Evolutionary conservation across 352 stramenopile genomes (phyloP).

Genomic region (Pythium phragmiticola): DNA sequence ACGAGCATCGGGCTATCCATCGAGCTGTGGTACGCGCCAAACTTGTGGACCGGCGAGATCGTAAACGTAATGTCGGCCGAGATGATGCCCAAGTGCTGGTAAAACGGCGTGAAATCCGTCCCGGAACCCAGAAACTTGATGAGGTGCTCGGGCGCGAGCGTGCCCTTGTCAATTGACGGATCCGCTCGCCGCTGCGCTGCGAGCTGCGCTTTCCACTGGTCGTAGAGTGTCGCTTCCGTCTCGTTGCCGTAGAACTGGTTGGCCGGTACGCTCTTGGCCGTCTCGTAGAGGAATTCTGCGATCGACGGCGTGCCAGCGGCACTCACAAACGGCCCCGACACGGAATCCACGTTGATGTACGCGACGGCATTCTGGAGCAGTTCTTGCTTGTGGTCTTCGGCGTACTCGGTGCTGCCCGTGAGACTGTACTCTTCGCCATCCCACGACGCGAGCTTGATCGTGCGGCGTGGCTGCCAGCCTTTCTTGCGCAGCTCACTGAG

Average conservation of each 20-base stretch:
- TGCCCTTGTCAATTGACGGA: conserved; percentile 27
- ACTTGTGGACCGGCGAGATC: conserved; percentile 32
- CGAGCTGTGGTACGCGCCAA: conserved; percentile 73
- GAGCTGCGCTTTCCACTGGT: conserved; percentile 34
- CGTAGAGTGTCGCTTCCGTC: conserved; percentile 35
- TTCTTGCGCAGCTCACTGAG: conserved; percentile 55
- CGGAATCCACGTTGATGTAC: conserved; percentile 85
- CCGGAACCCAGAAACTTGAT: conserved; percentile 63
- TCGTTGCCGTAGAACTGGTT: conserved; percentile 41
- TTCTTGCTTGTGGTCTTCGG: conserved; percentile 51
- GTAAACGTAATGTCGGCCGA: conserved; percentile 72
- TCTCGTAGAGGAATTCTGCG: conserved; percentile 16
- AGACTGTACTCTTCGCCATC: conserved; percentile 85
- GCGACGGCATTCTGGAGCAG: conserved; percentile 56
- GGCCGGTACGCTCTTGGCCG: conserved; percentile 50
- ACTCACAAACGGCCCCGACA: conserved; percentile 45
- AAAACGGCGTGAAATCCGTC: conserved; percentile 83
- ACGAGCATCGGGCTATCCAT: conserved; percentile 70
- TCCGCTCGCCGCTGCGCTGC: conserved; percentile 11
- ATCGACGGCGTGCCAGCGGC: conserved; percentile 68
- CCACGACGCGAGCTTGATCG: conserved; percentile 40
- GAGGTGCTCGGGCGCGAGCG: conserved; percentile 47
- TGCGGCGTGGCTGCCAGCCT: conserved; percentile 68
- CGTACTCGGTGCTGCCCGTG: conserved; percentile 79
- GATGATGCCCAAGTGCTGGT: conserved; percentile 85